These are phyloP conservation scores for Cladosporium cucumerinum DNA, from an alignment of 2,329 filamentous ascomycete genomes.

Conservation along the genomic window DNA sequence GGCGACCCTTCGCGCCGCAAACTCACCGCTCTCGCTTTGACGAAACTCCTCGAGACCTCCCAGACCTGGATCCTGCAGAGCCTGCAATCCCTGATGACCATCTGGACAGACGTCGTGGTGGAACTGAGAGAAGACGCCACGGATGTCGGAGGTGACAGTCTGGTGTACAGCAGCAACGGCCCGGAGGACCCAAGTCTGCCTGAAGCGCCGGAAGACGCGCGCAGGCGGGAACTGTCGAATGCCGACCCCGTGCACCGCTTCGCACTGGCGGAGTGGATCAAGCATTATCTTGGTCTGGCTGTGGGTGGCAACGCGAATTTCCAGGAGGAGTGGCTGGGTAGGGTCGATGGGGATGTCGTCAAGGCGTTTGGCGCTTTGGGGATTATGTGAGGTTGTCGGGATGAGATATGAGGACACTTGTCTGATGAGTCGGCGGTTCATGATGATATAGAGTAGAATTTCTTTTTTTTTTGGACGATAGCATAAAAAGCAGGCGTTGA, in stretches of 20 bases:
- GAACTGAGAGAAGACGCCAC: conserved; percentile 58
- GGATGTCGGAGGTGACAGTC: conserved; percentile 32
- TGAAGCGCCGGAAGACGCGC: conserved; percentile 45
- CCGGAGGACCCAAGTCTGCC: conserved; percentile 20
- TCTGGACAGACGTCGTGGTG: conserved; percentile 69
- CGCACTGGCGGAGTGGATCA: conserved; percentile 62
- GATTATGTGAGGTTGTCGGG: conserved; percentile 29
- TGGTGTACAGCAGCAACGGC: conserved; percentile 39
- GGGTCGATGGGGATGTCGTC: conserved; percentile 72
- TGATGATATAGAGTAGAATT: neutral
- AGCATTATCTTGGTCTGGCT: conserved; percentile 57
- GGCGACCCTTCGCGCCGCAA: conserved; percentile 65
- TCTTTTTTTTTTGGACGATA: no score
- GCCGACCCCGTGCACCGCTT: conserved; percentile 67
- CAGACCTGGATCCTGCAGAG: conserved; percentile 42
- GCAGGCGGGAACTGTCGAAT: conserved; percentile 49
- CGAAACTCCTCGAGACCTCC: conserved; percentile 64
- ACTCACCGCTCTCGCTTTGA: conserved; percentile 69
- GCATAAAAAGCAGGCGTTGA: no score
- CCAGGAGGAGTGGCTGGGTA: conserved; percentile 64
- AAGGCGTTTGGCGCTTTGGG: conserved; percentile 54
- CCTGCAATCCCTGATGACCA: conserved; percentile 69
- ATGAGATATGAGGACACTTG: no score
- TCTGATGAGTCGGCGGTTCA: no score
- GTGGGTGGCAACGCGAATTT: conserved; percentile 61